Evolutionary conservation across 176 grass and related monocot genomes (phyloP), one percentile per base, ranked within the genome.

Genomic region (Eleusine indica): DNA sequence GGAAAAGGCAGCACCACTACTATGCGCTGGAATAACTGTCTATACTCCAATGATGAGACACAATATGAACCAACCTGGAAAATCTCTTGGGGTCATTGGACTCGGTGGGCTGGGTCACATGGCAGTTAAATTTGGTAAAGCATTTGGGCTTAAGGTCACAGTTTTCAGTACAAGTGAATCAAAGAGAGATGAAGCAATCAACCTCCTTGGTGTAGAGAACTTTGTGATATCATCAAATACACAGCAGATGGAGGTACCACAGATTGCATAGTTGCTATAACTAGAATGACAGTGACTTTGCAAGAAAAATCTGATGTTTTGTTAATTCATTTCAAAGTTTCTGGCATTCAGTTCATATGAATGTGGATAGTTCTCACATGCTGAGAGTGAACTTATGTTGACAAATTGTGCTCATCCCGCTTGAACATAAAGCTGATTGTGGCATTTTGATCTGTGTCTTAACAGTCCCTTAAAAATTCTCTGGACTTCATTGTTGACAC

Each of bases 61-160:
- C 77, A 88, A 86, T 49, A 97, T 97, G 94, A 94, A 97, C 78
- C 89, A 97, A 65, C 86, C 91, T 14, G 94, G 94, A 17, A 93
- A 91, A 44, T 97, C 89, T 2, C 94, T 97, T 14, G 91, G 94
- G 4, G 89, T 97, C 9, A 77, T 97, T 41, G 91, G 94, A 13
- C 88, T 97, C 4, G 94, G 94, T 70, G 94, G 91, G 4, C 53
- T 93, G 19, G 91, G 89, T 48, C 94, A 93, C 73, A 89, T 97
- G 94, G 89, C 91, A 43, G 86, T 93, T 8, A 97, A 97, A 67
- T 97, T 97, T 82, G 94, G 89, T 44, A 96, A 96, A 73, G 77
- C 88, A 10, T 93, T 96, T 82, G 94, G 90, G 52, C 69, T 96
- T 74, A 89, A 92, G 16, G 88, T 96, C 3, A 93, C 94, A 12